Evolutionary conservation across 306 rosid genomes (phyloP), one percentile per base, ranked within the genome.

Genomic region (Cicer bijugum): DNA sequence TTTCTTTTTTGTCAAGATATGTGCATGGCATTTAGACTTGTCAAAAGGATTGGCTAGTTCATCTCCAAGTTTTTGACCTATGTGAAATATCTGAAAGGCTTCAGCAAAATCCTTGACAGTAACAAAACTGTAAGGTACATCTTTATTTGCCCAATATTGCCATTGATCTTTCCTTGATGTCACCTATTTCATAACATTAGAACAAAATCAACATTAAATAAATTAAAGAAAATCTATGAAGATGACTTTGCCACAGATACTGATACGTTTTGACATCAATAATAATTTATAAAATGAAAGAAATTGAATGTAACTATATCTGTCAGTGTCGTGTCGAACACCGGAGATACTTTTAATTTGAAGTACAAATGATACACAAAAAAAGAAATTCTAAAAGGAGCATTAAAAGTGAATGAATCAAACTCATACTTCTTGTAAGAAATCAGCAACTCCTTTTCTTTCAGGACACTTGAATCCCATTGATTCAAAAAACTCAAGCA

Each of bases 391-490:
- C 10, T 19, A 8, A 70, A 75, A 44, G 2, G 51, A 57, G 56
- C 44, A 64, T 2, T 52, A 37, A 6, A 19, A 20, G 60, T 67
- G 63, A 60, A 76, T 71, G 55, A 60, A 76, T 75, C 47, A 50
- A 19, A 58, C 14, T 71, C 77, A 33, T 82, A 84, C 87, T 73
- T 84, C 87, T 84, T 84, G 87, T 47, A 80, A 63, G 80, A 84
- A 84, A 40, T 84, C 87, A 55, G 87, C 84, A 40, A 80, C 84
- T 40, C 87, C 87, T 77, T 87, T 84, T 63, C 88, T 85, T 78
- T 84, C 84, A 14, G 97, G 98, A 59, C 97, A 90, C 66, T 80
- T 86, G 88, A 93, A 93, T 6, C 98, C 98, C 79, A 85, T 71
- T 19, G 77, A 82, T 72, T 82, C 89, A 38, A 93, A 93, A 65